phyloP scores from a whole-genome alignment of 2,329 filamentous ascomycete genomes.

The Ophiosphaerella herpotricha region DNA sequence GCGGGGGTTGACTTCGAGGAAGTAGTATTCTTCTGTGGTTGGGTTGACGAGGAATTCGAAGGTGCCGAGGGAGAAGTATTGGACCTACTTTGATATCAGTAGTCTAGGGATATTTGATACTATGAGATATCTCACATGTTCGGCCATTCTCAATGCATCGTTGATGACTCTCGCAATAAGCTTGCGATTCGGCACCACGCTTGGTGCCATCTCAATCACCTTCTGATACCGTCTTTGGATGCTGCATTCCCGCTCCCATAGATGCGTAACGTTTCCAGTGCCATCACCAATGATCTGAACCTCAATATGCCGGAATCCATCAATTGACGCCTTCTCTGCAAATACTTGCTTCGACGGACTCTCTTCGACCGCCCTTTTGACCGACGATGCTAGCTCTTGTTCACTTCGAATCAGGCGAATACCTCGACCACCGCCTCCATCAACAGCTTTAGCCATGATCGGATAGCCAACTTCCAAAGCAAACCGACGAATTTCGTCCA shows the following conservation, averaged over 20 bases:
- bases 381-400: constrained; percentile 51
- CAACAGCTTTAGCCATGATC: constrained; percentile 68
- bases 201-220: constrained; percentile 63
- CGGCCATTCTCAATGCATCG: constrained; percentile 59
- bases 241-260: constrained; percentile 66
- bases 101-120: not conserved
- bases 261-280: constrained; percentile 55
- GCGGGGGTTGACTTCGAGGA: constrained; percentile 65
- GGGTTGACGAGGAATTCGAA: constrained; percentile 67
- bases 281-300: constrained; percentile 65
- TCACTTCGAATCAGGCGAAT: constrained; percentile 59
- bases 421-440: constrained; percentile 65
- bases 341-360: constrained; percentile 63
- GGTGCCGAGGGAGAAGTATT: constrained; percentile 64
- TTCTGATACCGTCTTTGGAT: constrained; percentile 66
- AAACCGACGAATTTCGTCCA: constrained; percentile 57
- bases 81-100: constrained; percentile 43
- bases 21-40: constrained; percentile 56
- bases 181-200: constrained; percentile 52
- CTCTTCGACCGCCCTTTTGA: constrained; percentile 60
- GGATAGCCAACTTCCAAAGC: constrained; percentile 61
- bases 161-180: constrained; percentile 58
- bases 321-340: constrained; percentile 65
- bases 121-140: constrained; percentile 39
- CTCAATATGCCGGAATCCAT: constrained; percentile 65